Evolutionary conservation across 176 grass and related monocot species (phyloP), one percentile per base, ranked within the genome.

Genomic region (Miscanthus lutarioriparius): DNA sequence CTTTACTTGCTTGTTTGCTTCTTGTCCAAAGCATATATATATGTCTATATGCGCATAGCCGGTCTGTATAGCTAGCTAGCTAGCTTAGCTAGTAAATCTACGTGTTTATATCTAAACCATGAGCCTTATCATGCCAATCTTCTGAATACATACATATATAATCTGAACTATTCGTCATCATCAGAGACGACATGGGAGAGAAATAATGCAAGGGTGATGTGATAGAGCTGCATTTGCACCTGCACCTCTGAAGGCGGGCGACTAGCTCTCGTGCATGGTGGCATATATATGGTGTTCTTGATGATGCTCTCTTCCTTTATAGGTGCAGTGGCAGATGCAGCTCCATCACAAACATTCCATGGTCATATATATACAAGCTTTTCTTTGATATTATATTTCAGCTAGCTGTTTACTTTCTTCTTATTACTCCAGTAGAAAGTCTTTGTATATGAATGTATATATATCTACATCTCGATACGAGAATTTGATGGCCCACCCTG

Each of bases 201-300:
- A 41, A 40, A 14, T 61, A 5, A 5, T 54, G 70, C 48, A 26
- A 20, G 39, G 54, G 73, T 64, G 13, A 23, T 83, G 80, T 25
- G 66, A 72, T 73, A 23, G 74, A 78, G 54, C 54, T 88, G 86
- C 86, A 87, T 70, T 77, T 87, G 86, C 86, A 87, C 79, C 86
- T 87, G 79, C 79, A 87, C 86, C 79, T 87, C 14, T 1, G 5
- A 35, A 45, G 85, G 36, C 36, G 85, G 36, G 30, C 14, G 40
- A 7, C 8, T 27, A 56, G 59, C n/a, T 62, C n/a, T 62, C 64
- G 4, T 39, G 63, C 43, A 49, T 66, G 47, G 14, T 33, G 25
- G 9, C 37, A 71, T 62, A 51, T 22, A 15, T 51, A 1, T 16
- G 2, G 13, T 14, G 59, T 54, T 54, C 61, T 75, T 44, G 17